Percentiles rank a stretch among this genome's conserved stretches.
Evolutionary conservation across 257 asterid species (phyloP).

Genomic region (Lavandula angustifolia): DNA sequence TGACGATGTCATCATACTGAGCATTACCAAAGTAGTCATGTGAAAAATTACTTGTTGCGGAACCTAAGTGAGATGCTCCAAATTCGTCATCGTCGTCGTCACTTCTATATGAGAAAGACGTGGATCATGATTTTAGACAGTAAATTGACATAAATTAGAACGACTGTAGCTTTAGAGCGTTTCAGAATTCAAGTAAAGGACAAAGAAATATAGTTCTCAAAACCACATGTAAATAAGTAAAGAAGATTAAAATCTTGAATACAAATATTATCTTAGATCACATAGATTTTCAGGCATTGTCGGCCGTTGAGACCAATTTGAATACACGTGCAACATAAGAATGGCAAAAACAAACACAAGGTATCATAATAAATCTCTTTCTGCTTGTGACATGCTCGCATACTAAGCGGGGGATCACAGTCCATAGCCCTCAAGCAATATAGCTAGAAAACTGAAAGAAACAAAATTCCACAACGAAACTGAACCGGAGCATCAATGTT

Average conservation of each 20-base stretch:
- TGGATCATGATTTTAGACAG: slow-evolving; percentile 15
- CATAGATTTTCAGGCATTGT: slow-evolving; percentile 14
- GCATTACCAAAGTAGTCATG: slow-evolving; percentile 52
- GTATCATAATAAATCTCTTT: neutral
- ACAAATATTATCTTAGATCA: slow-evolving; percentile 1
- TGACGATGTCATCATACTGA: slow-evolving; percentile 54
- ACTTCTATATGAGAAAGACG: slow-evolving; percentile 56
- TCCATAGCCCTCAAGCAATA: neutral
- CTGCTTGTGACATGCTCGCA: slow-evolving; percentile 17
- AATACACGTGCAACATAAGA: slow-evolving; percentile 13
- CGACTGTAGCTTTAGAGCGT: slow-evolving; percentile 11
- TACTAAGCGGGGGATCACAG: slow-evolving; percentile 15
- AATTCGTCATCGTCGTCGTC: slow-evolving; percentile 74
- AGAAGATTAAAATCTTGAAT: slow-evolving; percentile 8
- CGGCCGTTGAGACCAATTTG: slow-evolving; percentile 1
- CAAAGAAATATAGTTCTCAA: slow-evolving; percentile 2
- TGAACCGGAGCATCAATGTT: neutral
- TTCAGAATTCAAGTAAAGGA: neutral
- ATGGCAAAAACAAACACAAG: slow-evolving; percentile 3
- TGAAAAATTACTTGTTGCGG: slow-evolving; percentile 47
- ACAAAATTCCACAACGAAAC: slow-evolving; percentile 21
- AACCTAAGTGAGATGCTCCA: slow-evolving; percentile 51
- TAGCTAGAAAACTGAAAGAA: slow-evolving; percentile 2
- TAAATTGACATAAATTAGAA: slow-evolving; percentile 14
- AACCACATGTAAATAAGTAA: slow-evolving; percentile 15